Conservation (phyloP, 2,329 filamentous ascomycete genomes). For the Aspergillus amoenus region DNA sequence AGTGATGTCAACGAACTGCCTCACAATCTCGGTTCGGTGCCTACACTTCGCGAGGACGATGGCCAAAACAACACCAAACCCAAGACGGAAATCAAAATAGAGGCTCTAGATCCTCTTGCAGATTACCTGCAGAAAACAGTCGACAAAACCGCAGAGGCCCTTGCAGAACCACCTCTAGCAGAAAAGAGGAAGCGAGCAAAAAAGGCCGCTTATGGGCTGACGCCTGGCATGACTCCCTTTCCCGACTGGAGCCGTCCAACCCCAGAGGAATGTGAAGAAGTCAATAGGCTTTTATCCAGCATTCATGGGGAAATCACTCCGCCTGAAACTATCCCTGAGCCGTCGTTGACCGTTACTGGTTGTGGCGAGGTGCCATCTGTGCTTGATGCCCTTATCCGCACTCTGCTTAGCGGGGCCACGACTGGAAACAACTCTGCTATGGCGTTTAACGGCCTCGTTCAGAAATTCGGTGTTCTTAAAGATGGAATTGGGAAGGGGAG, state of each 20-base stretch:
- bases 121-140: conserved; percentile 18
- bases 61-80: background rate
- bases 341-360: conserved; percentile 70
- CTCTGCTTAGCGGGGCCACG: conserved; percentile 62
- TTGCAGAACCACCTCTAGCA: background rate
- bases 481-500: conserved; percentile 67
- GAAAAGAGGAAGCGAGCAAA: conserved; percentile 6
- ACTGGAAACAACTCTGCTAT: conserved; percentile 61
- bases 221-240: conserved; percentile 61
- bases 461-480: conserved; percentile 62
- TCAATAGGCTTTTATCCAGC: conserved; percentile 63
- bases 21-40: conserved; percentile 53
- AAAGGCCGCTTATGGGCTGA: conserved; percentile 51
- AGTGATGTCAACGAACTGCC: conserved; percentile 49
- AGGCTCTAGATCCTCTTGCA: conserved; percentile 7
- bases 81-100: conserved; percentile 16
- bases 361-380: conserved; percentile 67
- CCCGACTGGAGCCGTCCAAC: conserved; percentile 67
- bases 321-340: conserved; percentile 67
- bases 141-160: conserved; percentile 18
- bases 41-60: background rate
- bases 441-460: conserved; percentile 65
- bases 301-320: conserved; percentile 65
- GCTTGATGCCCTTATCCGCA: conserved; percentile 63
- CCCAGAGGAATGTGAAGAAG: conserved; percentile 65